Conservation (phyloP, 306 rosid species). For the Quercus dentata region DNA sequence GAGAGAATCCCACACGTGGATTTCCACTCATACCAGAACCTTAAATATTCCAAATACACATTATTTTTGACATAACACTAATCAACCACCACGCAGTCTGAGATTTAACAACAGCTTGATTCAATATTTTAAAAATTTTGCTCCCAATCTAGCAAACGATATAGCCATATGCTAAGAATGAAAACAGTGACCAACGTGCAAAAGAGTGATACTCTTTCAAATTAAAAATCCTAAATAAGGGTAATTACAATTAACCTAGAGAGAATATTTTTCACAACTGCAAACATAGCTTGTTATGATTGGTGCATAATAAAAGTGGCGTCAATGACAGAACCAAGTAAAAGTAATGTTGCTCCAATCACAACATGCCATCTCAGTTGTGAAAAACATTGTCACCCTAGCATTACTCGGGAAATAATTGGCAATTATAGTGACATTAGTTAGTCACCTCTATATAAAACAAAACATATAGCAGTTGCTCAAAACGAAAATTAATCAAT, state of each 20-base stretch:
- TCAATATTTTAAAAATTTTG: background rate
- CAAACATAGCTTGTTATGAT: too few species aligned
- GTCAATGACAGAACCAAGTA: too few species aligned
- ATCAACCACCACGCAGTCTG: background rate
- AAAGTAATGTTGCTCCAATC: too few species aligned
- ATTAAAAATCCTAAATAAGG: background rate
- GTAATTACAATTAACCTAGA: too few species aligned
- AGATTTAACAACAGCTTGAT: background rate
- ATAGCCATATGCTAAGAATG: background rate
- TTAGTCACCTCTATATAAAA: background rate
- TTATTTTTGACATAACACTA: background rate
- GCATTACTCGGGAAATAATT: background rate
- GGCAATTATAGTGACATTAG: background rate
- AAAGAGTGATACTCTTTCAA: background rate
- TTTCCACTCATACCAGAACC: background rate
- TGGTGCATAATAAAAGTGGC: too few species aligned
- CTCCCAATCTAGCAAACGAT: background rate
- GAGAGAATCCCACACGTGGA: background rate
- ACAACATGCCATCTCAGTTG: too few species aligned
- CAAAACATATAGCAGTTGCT: background rate
- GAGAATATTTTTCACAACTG: too few species aligned
- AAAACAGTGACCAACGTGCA: background rate
- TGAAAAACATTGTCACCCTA: too few species aligned
- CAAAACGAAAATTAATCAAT: background rate
- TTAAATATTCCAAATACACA: background rate